Conservation (phyloP, 192 early-diverging fungal genomes). For the Podila horticola region DNA sequence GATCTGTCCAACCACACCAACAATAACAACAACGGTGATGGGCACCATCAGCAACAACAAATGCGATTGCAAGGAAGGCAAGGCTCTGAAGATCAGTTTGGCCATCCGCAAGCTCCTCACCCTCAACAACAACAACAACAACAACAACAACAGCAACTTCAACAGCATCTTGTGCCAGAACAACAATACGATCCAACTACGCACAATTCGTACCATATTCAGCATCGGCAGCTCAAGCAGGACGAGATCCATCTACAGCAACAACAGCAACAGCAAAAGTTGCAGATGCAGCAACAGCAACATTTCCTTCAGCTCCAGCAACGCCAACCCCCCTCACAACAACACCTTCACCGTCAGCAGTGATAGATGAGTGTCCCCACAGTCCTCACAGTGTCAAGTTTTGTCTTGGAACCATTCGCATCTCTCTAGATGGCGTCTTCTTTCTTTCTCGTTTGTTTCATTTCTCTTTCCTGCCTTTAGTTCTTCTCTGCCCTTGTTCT, state of each 20-base stretch:
- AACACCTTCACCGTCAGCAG: neutral
- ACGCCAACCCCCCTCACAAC: neutral
- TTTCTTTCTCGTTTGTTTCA: no score
- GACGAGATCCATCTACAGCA: conserved; percentile 11
- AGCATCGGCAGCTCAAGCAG: conserved; percentile 1
- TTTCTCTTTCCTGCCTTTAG: neutral
- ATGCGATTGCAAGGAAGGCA: neutral
- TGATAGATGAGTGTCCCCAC: no score
- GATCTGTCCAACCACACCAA: neutral
- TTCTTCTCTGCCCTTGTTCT: neutral
- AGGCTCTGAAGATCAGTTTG: neutral
- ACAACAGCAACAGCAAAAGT: conserved; percentile 15
- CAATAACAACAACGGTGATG: conserved; percentile 8
- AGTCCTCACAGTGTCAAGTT: no score
- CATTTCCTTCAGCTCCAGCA: neutral
- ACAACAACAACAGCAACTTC: neutral
- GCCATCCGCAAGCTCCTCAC: neutral
- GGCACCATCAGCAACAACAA: neutral
- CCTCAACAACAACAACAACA: conserved; percentile 11
- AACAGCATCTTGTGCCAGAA: neutral
- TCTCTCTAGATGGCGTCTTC: no score
- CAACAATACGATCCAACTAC: no score
- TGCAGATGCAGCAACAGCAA: conserved; percentile 4
- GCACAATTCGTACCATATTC: neutral
- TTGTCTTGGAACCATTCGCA: no score